These are phyloP conservation scores for Ogataea nakhonphanomensis DNA, from an alignment of 805 yeast genomes.

Conservation along the genomic window DNA sequence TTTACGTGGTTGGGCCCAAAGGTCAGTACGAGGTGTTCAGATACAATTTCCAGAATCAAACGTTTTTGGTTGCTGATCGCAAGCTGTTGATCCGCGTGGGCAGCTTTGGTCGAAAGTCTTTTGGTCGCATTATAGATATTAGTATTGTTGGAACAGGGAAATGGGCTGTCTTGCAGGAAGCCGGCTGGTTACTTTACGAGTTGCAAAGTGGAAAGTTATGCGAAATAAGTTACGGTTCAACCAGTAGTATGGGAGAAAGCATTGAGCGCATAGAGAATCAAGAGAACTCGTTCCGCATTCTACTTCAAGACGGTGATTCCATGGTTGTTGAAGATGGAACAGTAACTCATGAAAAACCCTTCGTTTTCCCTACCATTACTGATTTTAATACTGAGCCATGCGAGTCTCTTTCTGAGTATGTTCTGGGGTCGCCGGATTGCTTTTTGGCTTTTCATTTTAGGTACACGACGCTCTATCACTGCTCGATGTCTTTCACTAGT, in stretches of 20 bases:
- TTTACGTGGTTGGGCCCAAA: conserved; percentile 20
- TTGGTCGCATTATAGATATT: conserved; percentile 23
- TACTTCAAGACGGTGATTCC: conserved; percentile 20
- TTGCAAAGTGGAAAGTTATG: conserved; percentile 8
- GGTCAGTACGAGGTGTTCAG: conserved; percentile 20
- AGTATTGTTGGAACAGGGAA: conserved; percentile 7
- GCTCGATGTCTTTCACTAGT: conserved; percentile 1
- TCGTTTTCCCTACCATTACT: not conserved
- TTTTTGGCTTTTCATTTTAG: not conserved
- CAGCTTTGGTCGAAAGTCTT: conserved; percentile 17
- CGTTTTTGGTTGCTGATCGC: conserved; percentile 13
- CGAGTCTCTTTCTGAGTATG: conserved; percentile 3
- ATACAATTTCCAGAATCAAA: conserved; percentile 9
- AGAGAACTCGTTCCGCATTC: conserved; percentile 16
- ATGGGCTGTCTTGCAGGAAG: conserved; percentile 28
- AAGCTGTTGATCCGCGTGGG: conserved; percentile 7
- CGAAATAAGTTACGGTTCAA: conserved; percentile 26
- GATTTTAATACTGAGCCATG: not conserved
- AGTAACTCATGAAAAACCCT: conserved; percentile 3
- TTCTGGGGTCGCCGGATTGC: conserved; percentile 4
- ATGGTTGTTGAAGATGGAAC: conserved; percentile 17
- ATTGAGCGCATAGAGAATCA: not conserved
- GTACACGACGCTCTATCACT: conserved; percentile 9
- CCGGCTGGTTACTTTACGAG: conserved; percentile 31
- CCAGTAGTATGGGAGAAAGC: conserved; percentile 19